Percentiles rank a stretch among this genome's conserved stretches.
Conservation (phyloP, 352 stramenopile species). For the Phytophthora pisi region DNA sequence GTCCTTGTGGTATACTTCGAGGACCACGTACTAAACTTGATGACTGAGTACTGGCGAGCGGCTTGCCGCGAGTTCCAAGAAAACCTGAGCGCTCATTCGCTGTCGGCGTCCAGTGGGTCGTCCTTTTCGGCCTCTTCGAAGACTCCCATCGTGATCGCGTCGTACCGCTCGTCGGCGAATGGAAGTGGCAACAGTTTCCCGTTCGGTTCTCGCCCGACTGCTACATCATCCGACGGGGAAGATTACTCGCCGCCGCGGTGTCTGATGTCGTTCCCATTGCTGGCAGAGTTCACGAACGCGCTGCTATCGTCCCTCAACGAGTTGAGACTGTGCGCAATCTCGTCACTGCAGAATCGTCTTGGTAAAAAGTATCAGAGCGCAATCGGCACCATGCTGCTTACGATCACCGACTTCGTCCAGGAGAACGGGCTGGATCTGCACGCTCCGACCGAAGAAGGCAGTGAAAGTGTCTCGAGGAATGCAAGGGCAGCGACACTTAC, state of each 20-base stretch:
- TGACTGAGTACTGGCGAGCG: conserved; percentile 63
- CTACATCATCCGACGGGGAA: conserved; percentile 18
- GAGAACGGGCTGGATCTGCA: conserved; percentile 56
- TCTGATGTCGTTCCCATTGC: conserved; percentile 88
- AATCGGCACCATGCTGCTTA: conserved; percentile 54
- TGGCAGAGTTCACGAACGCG: conserved; percentile 87
- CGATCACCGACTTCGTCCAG: conserved; percentile 57
- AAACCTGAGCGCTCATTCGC: conserved; percentile 48
- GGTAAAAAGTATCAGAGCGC: conserved; percentile 61
- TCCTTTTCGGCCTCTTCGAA: conserved; percentile 41
- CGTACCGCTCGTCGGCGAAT: conserved; percentile 55
- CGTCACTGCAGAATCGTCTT: conserved; percentile 63
- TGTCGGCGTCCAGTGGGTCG: conserved; percentile 27
- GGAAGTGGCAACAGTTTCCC: conserved; percentile 29
- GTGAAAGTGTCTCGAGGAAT: conserved; percentile 16
- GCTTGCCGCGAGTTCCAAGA: conserved; percentile 73
- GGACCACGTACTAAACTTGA: conserved; percentile 71
- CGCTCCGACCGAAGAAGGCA: conserved; percentile 6
- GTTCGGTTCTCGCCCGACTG: conserved; percentile 22
- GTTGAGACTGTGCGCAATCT: conserved; percentile 76
- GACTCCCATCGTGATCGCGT: conserved; percentile 74
- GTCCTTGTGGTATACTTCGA: conserved; percentile 86
- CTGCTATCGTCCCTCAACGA: conserved; percentile 85
- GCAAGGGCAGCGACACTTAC: conserved; percentile 37
- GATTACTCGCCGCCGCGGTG: conserved; percentile 74